A percentile compares a stretch with the other conserved stretches of the same genome.
These are phyloP conservation scores for Alliaria petiolata DNA, from an alignment of 345 rosid genomes.

Conservation along the genomic window DNA sequence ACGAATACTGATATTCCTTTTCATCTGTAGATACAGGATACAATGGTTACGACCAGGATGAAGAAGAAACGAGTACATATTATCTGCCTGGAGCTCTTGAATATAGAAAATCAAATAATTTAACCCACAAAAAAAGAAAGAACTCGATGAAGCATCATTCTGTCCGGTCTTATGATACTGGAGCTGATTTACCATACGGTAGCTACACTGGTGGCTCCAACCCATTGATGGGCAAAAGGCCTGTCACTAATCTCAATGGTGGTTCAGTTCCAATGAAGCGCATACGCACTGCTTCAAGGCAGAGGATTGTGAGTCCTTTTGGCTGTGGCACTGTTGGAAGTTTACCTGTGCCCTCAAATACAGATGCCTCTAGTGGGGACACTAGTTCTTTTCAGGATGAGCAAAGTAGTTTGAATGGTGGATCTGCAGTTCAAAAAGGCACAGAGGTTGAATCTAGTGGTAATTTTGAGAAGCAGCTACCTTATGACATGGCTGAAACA, in stretches of 20 bases:
- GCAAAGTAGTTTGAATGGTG: constrained; percentile 63
- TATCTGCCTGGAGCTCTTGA: constrained; percentile 59
- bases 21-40: constrained; percentile 56
- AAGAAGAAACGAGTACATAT: constrained; percentile 70
- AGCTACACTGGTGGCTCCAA: constrained; percentile 42
- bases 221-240: constrained; percentile 59
- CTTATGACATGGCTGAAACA: constrained; percentile 70
- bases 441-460: constrained; percentile 71
- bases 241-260: constrained; percentile 48
- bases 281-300: constrained; percentile 80
- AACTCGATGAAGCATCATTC: constrained; percentile 37
- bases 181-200: constrained; percentile 52
- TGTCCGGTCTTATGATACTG: constrained; percentile 51
- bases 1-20: not conserved
- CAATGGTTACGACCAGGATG: constrained; percentile 74
- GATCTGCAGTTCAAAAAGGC: constrained; percentile 59
- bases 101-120: constrained; percentile 46
- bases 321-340: constrained; percentile 35
- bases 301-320: constrained; percentile 63
- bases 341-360: constrained; percentile 47
- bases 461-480: constrained; percentile 60
- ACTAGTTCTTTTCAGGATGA: constrained; percentile 95
- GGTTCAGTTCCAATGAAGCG: constrained; percentile 77
- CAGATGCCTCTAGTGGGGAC: constrained; percentile 95
- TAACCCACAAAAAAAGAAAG: constrained; percentile 57